Conservation (phyloP, 2,329 filamentous ascomycete species). For the Neofusicoccum kwambonambiense region DNA sequence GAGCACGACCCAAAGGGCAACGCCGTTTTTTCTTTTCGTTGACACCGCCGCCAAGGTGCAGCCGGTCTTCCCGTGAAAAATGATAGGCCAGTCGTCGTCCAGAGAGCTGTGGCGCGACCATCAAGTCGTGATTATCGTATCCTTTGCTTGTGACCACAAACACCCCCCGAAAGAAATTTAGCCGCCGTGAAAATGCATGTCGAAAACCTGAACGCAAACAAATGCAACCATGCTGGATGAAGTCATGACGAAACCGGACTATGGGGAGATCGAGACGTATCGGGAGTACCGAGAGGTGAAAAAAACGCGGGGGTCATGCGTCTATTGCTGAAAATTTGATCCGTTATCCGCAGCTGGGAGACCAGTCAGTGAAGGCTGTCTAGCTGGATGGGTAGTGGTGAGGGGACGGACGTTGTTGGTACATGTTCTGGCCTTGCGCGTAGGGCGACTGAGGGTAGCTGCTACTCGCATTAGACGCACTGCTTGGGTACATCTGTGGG, state of each 20-base stretch:
- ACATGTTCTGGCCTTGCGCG: slow-evolving; percentile 47
- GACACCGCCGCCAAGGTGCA: slow-evolving; percentile 4
- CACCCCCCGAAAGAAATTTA: slow-evolving; percentile 36
- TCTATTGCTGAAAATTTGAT: slow-evolving; percentile 27
- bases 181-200: slow-evolving; percentile 40
- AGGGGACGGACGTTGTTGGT: slow-evolving; percentile 42
- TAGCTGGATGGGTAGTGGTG: background rate
- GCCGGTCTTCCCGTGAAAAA: slow-evolving; percentile 8
- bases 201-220: slow-evolving; percentile 19
- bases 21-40: slow-evolving; percentile 14
- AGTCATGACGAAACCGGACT: slow-evolving; percentile 18
- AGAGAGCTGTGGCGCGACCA: slow-evolving; percentile 15
- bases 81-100: slow-evolving; percentile 13
- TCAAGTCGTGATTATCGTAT: slow-evolving; percentile 19
- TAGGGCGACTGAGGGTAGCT: slow-evolving; percentile 54
- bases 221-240: slow-evolving; percentile 19
- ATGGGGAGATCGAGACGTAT: slow-evolving; percentile 15
- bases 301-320: slow-evolving; percentile 1
- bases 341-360: slow-evolving; percentile 25
- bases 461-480: slow-evolving; percentile 42
- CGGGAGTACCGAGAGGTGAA: slow-evolving; percentile 14
- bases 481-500: slow-evolving; percentile 41
- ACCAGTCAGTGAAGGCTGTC: slow-evolving; percentile 19
- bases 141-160: slow-evolving; percentile 23
- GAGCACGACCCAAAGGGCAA: slow-evolving; percentile 11